Conservation (phyloP, 2,329 filamentous ascomycete genomes). For the Pseudogymnoascus sp. region DNA sequence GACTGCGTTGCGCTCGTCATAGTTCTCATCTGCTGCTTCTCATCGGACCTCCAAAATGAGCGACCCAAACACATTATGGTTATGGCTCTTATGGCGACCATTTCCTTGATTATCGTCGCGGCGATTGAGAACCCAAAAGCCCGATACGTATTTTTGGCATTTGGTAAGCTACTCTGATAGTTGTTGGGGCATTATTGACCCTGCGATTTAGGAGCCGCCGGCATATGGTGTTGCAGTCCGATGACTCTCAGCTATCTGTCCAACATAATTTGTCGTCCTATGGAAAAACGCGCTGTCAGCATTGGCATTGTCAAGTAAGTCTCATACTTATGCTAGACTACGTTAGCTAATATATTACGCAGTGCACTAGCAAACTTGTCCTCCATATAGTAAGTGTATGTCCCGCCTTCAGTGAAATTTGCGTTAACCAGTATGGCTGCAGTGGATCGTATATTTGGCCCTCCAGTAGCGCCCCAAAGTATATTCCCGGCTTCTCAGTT, state of each 20-base stretch:
- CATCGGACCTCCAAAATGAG: constrained; percentile 16
- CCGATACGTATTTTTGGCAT: constrained; percentile 15
- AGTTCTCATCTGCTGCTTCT: constrained; percentile 17
- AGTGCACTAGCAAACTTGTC: neutral
- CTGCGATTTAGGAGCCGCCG: neutral
- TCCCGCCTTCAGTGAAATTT: neutral
- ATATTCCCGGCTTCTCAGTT: constrained; percentile 13
- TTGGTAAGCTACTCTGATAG: constrained; percentile 11
- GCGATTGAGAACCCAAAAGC: constrained; percentile 15
- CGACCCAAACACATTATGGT: constrained; percentile 17
- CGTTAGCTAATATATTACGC: constrained; percentile 4
- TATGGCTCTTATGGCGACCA: constrained; percentile 15
- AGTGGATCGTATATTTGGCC: constrained; percentile 2
- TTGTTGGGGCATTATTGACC: neutral
- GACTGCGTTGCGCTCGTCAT: constrained; percentile 16
- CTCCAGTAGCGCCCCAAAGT: neutral
- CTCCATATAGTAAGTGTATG: constrained; percentile 3
- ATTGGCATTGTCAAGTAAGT: constrained; percentile 19
- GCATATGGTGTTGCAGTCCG: neutral
- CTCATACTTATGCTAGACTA: constrained; percentile 21
- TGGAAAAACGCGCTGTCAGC: neutral
- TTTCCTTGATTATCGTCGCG: constrained; percentile 16
- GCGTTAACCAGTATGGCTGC: neutral
- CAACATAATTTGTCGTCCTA: neutral
- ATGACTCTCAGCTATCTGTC: neutral